phyloP scores from a whole-genome alignment of 176 grass and related monocot genomes.

The Leersia perrieri region DNA sequence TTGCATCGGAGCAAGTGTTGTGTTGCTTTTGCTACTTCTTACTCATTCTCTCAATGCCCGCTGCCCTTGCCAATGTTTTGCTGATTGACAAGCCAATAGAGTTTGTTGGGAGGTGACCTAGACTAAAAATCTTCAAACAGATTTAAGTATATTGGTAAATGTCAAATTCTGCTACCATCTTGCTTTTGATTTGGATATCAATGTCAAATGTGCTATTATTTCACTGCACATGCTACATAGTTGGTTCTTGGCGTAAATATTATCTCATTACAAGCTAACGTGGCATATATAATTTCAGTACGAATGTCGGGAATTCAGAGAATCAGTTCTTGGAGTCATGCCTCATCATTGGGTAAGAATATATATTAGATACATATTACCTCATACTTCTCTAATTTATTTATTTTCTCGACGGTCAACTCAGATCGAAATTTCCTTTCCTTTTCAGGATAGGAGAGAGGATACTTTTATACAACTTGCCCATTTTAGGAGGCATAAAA shows the following conservation, averaged over 20 bases:
- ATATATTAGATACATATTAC: conserved; percentile 16
- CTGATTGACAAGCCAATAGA: background rate
- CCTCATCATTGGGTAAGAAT: conserved; percentile 91
- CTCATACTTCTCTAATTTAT: background rate
- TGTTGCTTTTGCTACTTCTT: background rate
- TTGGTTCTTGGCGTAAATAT: background rate
- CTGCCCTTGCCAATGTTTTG: background rate
- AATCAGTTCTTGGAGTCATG: conserved; percentile 90
- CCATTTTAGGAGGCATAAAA: conserved; percentile 85
- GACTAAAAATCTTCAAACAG: background rate
- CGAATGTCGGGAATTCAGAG: conserved; percentile 96
- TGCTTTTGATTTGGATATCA: background rate
- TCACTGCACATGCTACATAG: background rate
- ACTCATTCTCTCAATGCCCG: background rate
- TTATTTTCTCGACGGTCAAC: conserved; percentile 19
- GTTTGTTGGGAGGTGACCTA: background rate
- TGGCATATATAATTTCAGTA: conserved; percentile 52
- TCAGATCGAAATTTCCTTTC: background rate
- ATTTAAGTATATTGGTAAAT: background rate
- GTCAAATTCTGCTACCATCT: background rate
- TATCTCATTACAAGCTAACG: conserved; percentile 11
- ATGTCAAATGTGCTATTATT: background rate
- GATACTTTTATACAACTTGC: conserved; percentile 79
- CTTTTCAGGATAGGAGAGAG: conserved; percentile 87
- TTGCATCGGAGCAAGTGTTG: background rate